These are phyloP conservation scores for Boletus coccyginus DNA, from an alignment of 768 basidiomycete species.

Conservation along the genomic window DNA sequence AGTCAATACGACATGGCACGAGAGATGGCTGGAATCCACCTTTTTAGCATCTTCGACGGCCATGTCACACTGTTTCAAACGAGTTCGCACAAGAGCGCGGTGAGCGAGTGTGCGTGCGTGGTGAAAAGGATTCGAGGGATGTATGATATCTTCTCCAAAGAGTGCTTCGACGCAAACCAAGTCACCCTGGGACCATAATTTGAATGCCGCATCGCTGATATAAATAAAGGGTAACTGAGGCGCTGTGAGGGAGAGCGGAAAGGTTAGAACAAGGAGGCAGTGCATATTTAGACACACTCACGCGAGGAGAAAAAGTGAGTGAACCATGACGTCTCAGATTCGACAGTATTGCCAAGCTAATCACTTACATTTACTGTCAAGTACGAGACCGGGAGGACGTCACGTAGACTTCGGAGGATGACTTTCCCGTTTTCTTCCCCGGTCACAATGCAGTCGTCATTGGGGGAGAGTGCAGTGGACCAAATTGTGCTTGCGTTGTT, in stretches of 20 bases:
- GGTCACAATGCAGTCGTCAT: not conserved
- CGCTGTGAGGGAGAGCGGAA: not conserved
- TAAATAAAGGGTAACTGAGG: not conserved
- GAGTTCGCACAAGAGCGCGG: not conserved
- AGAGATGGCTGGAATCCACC: not conserved
- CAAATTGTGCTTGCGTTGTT: not conserved
- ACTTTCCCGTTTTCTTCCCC: conserved; percentile 1
- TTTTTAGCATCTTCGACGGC: conserved; percentile 3
- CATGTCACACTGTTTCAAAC: not conserved
- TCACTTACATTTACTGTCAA: not conserved
- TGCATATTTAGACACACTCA: not conserved
- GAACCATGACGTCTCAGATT: not conserved
- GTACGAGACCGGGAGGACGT: not conserved
- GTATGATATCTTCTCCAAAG: not conserved
- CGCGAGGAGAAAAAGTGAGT: not conserved
- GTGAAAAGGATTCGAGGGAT: not conserved
- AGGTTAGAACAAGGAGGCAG: not conserved
- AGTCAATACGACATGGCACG: not conserved
- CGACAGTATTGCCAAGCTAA: no score
- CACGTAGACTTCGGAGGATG: not conserved
- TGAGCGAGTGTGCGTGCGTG: conserved; percentile 1
- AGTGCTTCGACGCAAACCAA: not conserved
- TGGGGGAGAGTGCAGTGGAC: not conserved
- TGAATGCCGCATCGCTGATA: not conserved
- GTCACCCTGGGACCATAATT: not conserved